phyloP scores from a whole-genome alignment of 1,284 basidiomycete genomes.

The Sporisorium reilianum region DNA sequence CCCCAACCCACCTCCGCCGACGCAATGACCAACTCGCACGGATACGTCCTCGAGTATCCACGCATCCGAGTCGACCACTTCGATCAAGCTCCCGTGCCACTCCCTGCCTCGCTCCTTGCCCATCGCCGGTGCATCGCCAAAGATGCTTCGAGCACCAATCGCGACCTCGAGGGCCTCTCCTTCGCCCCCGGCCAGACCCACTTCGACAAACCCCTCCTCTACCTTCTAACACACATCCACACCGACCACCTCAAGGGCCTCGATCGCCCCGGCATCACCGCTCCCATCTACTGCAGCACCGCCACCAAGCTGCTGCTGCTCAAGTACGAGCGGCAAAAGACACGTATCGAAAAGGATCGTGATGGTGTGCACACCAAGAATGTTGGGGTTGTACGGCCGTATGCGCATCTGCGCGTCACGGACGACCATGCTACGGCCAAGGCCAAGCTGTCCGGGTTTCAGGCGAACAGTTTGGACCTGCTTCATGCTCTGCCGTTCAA shows the following conservation, averaged over 20 bases:
- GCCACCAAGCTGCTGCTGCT: conserved; percentile 59
- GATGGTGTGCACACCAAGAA: conserved; percentile 19
- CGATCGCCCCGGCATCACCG: conserved; percentile 42
- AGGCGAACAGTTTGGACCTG: conserved; percentile 31
- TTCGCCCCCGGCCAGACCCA: conserved; percentile 39
- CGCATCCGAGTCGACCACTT: conserved; percentile 61
- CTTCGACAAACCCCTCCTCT: conserved; percentile 51
- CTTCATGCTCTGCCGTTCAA: conserved; percentile 68
- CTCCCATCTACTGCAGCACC: conserved; percentile 57
- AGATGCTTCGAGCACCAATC: background rate
- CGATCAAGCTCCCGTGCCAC: conserved; percentile 34
- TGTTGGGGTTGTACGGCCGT: conserved; percentile 46
- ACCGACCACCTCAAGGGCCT: conserved; percentile 65
- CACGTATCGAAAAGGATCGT: conserved; percentile 40
- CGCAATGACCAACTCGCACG: conserved; percentile 52
- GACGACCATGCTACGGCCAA: conserved; percentile 35
- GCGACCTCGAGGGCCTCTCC: conserved; percentile 11
- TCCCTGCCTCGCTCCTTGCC: conserved; percentile 43
- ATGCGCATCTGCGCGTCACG: conserved; percentile 44
- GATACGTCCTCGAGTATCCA: conserved; percentile 62
- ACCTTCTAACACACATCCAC: conserved; percentile 65
- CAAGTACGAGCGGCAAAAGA: conserved; percentile 52
- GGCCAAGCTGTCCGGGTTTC: conserved; percentile 29
- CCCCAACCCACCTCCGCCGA: background rate
- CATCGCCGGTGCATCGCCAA: conserved; percentile 22